These are phyloP conservation scores for Gynostemma pentaphyllum DNA, from an alignment of 306 rosid species.

Conservation along the genomic window DNA sequence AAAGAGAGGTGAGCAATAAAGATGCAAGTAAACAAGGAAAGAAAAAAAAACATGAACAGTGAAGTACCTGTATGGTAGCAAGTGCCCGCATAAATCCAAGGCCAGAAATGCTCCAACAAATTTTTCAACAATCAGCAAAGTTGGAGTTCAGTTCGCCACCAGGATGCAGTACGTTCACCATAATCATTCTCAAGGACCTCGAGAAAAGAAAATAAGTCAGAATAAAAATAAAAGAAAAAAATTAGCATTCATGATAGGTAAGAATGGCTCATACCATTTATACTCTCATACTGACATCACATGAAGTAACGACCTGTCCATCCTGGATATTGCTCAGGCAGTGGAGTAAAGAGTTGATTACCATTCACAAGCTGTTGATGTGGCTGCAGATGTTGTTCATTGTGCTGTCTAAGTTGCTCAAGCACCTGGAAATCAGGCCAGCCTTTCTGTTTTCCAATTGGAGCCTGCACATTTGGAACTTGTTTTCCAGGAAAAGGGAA, in stretches of 20 bases:
- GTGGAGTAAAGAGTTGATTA: slow-evolving; percentile 44
- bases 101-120: slow-evolving; percentile 65
- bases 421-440: slow-evolving; percentile 56
- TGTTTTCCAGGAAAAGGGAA: slow-evolving; percentile 91
- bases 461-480: slow-evolving; percentile 42
- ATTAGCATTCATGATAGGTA: not conserved
- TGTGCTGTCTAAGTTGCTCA: slow-evolving; percentile 45
- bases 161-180: slow-evolving; percentile 45
- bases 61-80: slow-evolving; percentile 35
- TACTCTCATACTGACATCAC: slow-evolving; percentile 57
- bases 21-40: not conserved
- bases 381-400: slow-evolving; percentile 57
- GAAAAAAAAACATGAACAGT: not conserved
- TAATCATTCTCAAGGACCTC: slow-evolving; percentile 49
- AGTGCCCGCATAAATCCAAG: slow-evolving; percentile 72
- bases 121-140: slow-evolving; percentile 49
- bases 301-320: slow-evolving; percentile 74
- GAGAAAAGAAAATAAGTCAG: slow-evolving; percentile 12
- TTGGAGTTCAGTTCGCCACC: slow-evolving; percentile 51
- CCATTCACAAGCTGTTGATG: slow-evolving; percentile 50
- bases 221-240: not conserved
- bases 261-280: slow-evolving; percentile 44
- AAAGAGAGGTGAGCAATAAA: not conserved
- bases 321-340: slow-evolving; percentile 84
- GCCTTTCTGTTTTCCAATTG: slow-evolving; percentile 47